Conservation (phyloP, 2,329 filamentous ascomycete species). For the Fusarium verticillioides region DNA sequence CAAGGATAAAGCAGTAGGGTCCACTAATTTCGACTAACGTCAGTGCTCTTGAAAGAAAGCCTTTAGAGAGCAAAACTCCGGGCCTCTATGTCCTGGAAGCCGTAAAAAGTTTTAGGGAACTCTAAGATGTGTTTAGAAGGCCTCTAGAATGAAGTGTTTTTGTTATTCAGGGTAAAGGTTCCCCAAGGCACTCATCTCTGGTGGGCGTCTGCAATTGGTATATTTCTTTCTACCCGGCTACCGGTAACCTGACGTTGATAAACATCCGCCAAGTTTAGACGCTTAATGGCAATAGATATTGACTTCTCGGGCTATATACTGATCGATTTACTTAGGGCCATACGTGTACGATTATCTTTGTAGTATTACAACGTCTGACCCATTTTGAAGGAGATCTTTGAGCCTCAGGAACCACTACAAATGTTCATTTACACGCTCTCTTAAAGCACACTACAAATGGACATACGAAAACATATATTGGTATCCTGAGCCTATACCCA, state of each 20-base stretch:
- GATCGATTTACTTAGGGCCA: background rate
- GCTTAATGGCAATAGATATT: background rate
- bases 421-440: background rate
- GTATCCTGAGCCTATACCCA: slow-evolving; percentile 32
- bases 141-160: background rate
- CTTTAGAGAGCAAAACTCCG: background rate
- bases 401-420: background rate
- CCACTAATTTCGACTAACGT: slow-evolving; percentile 20
- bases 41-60: background rate
- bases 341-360: background rate
- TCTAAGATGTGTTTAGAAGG: background rate
- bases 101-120: background rate
- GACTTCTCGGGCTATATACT: background rate
- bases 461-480: slow-evolving; percentile 34
- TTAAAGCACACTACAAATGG: background rate
- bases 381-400: background rate
- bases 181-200: background rate
- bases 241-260: background rate
- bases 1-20: background rate
- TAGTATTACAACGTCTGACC: background rate
- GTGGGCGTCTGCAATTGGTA: no score
- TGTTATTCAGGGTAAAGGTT: background rate
- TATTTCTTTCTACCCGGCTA: background rate
- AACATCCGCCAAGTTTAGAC: background rate
- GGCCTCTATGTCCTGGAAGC: background rate